Evolutionary conservation across 176 grass and related monocot genomes (phyloP).

Genomic region (Phyllostachys edulis): DNA sequence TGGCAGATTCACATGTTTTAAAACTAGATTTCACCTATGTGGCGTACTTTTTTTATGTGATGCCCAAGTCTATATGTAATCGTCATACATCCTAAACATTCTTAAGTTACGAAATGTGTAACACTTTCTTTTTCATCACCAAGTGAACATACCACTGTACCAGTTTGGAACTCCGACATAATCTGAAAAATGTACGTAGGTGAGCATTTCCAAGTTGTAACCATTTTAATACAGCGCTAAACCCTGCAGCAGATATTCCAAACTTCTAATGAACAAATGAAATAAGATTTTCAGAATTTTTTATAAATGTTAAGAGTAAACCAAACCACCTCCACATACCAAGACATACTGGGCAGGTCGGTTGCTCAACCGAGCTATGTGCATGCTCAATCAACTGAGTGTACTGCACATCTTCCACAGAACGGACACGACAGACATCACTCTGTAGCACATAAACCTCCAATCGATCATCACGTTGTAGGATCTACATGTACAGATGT

Average conservation of each 20-base stretch:
- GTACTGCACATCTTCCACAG: too few species aligned
- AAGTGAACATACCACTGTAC: not conserved
- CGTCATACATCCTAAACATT: not conserved
- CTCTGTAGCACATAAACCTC: too few species aligned
- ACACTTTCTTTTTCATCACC: not conserved
- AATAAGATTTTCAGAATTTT: not conserved
- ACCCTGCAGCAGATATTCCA: constrained; percentile 1
- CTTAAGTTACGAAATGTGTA: not conserved
- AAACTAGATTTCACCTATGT: constrained; percentile 13
- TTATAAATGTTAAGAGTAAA: not conserved
- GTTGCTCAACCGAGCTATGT: too few species aligned
- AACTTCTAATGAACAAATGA: not conserved
- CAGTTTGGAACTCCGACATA: not conserved
- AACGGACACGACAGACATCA: too few species aligned
- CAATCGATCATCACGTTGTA: too few species aligned
- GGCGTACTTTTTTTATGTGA: not conserved
- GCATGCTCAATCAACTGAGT: too few species aligned
- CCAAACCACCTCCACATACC: constrained; percentile 46
- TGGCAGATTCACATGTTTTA: not conserved
- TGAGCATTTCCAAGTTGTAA: not conserved
- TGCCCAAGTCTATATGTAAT: not conserved
- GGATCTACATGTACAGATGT: too few species aligned
- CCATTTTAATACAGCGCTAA: not conserved
- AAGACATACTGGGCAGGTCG: constrained; percentile 36
- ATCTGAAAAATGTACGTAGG: not conserved